These are phyloP conservation scores for Puccinia horiana DNA, from an alignment of 1,284 basidiomycete genomes.

Conservation along the genomic window DNA sequence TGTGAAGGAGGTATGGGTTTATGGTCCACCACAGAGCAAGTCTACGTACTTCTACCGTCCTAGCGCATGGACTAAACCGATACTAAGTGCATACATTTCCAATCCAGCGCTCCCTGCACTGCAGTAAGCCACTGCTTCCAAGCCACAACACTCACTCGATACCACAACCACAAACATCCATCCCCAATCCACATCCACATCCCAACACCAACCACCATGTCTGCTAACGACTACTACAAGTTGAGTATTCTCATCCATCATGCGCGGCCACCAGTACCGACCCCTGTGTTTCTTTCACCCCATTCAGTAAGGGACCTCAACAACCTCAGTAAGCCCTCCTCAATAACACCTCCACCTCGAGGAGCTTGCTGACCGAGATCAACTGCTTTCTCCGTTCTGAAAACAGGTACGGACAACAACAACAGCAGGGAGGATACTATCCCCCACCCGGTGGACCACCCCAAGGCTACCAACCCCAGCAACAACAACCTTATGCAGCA, in stretches of 20 bases:
- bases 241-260: background rate
- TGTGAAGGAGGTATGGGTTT: no score
- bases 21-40: no score
- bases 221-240: conserved; percentile 49
- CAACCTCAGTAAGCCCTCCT: conserved; percentile 26
- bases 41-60: no score
- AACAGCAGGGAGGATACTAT: conserved; percentile 45
- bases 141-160: background rate
- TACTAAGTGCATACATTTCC: no score
- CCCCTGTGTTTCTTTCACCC: background rate
- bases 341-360: background rate
- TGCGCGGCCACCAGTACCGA: background rate
- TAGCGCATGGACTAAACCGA: no score
- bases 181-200: background rate
- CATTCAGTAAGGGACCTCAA: conserved; percentile 42
- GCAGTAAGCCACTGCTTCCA: background rate
- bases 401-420: conserved; percentile 12
- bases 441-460: conserved; percentile 43
- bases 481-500: background rate
- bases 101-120: no score
- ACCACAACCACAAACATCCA: background rate
- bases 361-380: background rate
- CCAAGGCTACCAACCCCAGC: conserved; percentile 27
- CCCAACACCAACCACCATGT: conserved; percentile 22
- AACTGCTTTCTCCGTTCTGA: background rate